Percentiles rank a stretch among this genome's conserved stretches.
Conservation (phyloP, 1,284 basidiomycete genomes). For the Veloporphyrellus conicus region DNA sequence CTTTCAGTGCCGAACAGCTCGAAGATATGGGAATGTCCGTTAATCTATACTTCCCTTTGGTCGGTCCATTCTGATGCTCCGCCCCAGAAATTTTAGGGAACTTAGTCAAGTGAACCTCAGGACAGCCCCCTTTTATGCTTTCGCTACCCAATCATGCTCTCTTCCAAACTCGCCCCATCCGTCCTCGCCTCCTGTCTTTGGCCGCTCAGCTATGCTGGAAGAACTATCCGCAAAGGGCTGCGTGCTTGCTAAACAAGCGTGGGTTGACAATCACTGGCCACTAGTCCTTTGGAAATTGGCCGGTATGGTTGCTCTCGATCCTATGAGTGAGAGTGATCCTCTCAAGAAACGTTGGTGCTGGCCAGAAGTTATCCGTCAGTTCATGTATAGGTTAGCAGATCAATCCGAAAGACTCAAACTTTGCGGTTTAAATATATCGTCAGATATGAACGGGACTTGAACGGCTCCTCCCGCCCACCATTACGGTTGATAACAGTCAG, state of each 20-base stretch:
- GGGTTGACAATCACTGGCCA: slow-evolving; percentile 91
- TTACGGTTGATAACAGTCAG: slow-evolving; percentile 74
- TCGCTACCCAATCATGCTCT: slow-evolving; percentile 41
- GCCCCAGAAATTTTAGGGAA: slow-evolving; percentile 49
- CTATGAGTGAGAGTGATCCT: slow-evolving; percentile 50
- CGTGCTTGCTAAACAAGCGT: slow-evolving; percentile 60
- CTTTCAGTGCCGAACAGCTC: slow-evolving; percentile 48
- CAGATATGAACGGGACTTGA: slow-evolving; percentile 89
- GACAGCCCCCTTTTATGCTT: slow-evolving; percentile 63
- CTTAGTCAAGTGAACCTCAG: slow-evolving; percentile 56
- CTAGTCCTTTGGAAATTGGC: slow-evolving; percentile 94
- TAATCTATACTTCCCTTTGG: not conserved
- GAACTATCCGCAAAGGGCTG: slow-evolving; percentile 54
- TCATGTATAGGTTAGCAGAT: slow-evolving; percentile 72
- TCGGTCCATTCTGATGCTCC: slow-evolving; percentile 13
- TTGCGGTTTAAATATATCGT: slow-evolving; percentile 2
- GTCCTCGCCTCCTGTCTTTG: slow-evolving; percentile 35
- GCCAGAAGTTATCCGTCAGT: slow-evolving; percentile 73
- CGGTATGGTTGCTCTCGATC: slow-evolving; percentile 72
- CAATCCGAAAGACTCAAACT: slow-evolving; percentile 1
- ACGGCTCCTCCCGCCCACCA: slow-evolving; percentile 74
- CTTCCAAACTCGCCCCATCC: slow-evolving; percentile 16
- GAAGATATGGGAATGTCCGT: slow-evolving; percentile 59
- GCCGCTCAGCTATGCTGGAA: slow-evolving; percentile 50
- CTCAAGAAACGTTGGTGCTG: slow-evolving; percentile 68